phyloP scores from a whole-genome alignment of 1,284 basidiomycete species.

The Fomitopsis betulina region DNA sequence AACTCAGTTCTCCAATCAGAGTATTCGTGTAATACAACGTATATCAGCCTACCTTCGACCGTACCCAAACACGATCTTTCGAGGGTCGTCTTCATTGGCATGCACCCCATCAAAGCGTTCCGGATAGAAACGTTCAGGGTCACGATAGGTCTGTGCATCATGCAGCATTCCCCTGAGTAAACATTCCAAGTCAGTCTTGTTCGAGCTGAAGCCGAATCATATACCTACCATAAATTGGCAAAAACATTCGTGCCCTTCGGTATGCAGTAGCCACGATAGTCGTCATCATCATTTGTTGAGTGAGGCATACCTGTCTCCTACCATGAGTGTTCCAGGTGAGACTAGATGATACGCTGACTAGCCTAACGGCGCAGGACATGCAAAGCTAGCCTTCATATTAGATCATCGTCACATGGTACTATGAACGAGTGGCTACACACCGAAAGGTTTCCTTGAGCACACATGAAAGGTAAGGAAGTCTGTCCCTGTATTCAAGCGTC shows the following conservation, averaged over 20 bases:
- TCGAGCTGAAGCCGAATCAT: background rate
- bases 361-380: background rate
- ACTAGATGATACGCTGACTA: no score
- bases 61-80: constrained; percentile 11
- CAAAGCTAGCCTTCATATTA: background rate
- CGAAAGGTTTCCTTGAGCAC: constrained; percentile 24
- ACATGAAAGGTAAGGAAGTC: constrained; percentile 25
- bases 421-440: background rate
- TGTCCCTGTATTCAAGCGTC: constrained; percentile 17
- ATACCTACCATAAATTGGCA: constrained; percentile 1
- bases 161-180: constrained; percentile 14
- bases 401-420: background rate
- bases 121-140: constrained; percentile 13
- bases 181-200: constrained; percentile 4
- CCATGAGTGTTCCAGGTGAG: background rate
- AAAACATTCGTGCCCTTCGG: constrained; percentile 13
- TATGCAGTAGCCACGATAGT: constrained; percentile 10
- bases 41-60: constrained; percentile 13
- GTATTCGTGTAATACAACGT: background rate
- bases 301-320: background rate
- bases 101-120: constrained; percentile 15
- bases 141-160: constrained; percentile 11
- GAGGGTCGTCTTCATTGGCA: constrained; percentile 10
- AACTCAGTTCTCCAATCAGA: background rate
- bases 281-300: background rate